Evolutionary conservation across 345 rosid genomes (phyloP).

Genomic region (Adansonia digitata): DNA sequence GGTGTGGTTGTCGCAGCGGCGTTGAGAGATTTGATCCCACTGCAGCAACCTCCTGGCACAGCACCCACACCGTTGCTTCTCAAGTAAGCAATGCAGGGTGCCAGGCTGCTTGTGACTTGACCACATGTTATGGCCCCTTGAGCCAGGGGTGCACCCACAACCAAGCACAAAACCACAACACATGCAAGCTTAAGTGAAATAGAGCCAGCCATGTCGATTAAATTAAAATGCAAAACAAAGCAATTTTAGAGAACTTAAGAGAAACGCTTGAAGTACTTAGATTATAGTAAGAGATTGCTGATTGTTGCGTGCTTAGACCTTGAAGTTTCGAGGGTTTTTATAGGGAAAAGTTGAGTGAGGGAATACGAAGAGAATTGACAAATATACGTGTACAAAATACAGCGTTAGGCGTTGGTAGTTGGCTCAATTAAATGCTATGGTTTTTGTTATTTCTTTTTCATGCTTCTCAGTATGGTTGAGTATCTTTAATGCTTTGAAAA

Average conservation of each 20-base stretch:
- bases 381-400: background rate
- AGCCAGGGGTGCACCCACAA: slow-evolving; percentile 20
- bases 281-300: background rate
- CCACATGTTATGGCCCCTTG: slow-evolving; percentile 37
- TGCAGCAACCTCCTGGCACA: slow-evolving; percentile 35
- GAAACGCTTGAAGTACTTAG: background rate
- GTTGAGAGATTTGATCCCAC: slow-evolving; percentile 31
- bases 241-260: background rate
- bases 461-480: background rate
- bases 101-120: slow-evolving; percentile 19
- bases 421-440: background rate
- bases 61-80: background rate
- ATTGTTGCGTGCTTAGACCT: background rate
- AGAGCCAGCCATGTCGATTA: slow-evolving; percentile 1
- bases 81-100: slow-evolving; percentile 34
- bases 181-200: slow-evolving; percentile 17
- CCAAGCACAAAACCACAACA: slow-evolving; percentile 13
- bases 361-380: background rate
- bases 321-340: background rate
- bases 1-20: slow-evolving; percentile 35
- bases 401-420: background rate
- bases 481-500: slow-evolving; percentile 1
- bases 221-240: background rate
- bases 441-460: background rate
- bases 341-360: background rate